A percentile compares a stretch with the other conserved stretches of the same genome.
phyloP scores from a whole-genome alignment of 306 rosid species.

The Begonia fuchsioides region DNA sequence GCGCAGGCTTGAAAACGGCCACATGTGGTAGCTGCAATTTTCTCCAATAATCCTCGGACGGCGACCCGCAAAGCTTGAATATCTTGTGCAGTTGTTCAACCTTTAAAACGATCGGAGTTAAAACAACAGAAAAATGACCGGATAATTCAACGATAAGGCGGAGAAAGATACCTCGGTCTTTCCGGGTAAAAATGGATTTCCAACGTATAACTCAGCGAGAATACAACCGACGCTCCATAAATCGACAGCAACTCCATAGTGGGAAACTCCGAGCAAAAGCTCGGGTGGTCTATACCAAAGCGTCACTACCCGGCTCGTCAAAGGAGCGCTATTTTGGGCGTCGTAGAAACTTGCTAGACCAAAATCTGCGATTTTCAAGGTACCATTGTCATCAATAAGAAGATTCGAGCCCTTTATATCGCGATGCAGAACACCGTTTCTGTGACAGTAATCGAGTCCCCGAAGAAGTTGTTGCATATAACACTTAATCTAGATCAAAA shows the following conservation, averaged over 20 bases:
- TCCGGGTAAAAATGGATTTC: constrained; percentile 88
- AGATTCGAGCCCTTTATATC: constrained; percentile 99
- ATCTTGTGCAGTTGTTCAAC: constrained; percentile 93
- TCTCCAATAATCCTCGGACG: constrained; percentile 74
- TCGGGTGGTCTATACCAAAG: constrained; percentile 98
- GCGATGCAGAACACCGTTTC: constrained; percentile 81
- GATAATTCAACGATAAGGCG: background rate
- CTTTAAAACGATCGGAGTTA: constrained; percentile 17
- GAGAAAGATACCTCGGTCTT: constrained; percentile 66
- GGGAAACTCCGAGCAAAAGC: constrained; percentile 82
- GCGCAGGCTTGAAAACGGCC: constrained; percentile 63
- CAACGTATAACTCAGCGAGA: constrained; percentile 74
- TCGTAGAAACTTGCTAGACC: constrained; percentile 74
- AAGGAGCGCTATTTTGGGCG: constrained; percentile 43
- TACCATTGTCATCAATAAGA: constrained; percentile 61
- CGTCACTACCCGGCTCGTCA: constrained; percentile 92
- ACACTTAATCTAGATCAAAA: constrained; percentile 53
- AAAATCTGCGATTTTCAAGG: constrained; percentile 89
- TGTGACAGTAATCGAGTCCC: constrained; percentile 82
- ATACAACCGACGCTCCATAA: constrained; percentile 95
- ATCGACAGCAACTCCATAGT: constrained; percentile 84
- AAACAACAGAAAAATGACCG: background rate
- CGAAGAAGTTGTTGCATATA: constrained; percentile 88
- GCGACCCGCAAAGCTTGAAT: constrained; percentile 95
- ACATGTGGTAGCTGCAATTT: constrained; percentile 44